Evolutionary conservation across 2,329 filamentous ascomycete genomes (phyloP).

Genomic region (Stachybotrys echinatus): DNA sequence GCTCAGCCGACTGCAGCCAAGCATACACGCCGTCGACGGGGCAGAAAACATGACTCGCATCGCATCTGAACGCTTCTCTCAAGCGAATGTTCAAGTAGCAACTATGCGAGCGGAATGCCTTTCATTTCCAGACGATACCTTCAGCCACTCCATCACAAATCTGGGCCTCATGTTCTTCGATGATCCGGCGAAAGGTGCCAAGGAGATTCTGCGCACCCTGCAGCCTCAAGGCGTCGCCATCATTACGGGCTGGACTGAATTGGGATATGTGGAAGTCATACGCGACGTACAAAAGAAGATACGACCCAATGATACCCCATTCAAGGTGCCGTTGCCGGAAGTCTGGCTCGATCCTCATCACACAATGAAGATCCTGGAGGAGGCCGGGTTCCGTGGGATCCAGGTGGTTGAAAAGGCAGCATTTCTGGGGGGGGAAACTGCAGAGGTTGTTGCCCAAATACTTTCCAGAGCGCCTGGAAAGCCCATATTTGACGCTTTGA

Average conservation of each 20-base stretch:
- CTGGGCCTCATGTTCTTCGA: constrained; percentile 31
- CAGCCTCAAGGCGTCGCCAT: constrained; percentile 27
- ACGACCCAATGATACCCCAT: constrained; percentile 7
- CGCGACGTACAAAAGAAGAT: constrained; percentile 7
- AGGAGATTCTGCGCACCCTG: constrained; percentile 31
- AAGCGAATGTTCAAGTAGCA: constrained; percentile 4
- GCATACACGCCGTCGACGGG: constrained; percentile 12
- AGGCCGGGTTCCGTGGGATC: no score
- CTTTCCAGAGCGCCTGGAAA: no score
- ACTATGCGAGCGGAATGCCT: constrained; percentile 17
- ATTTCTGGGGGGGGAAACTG: no score
- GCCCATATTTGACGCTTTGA: no score
- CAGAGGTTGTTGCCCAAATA: no score
- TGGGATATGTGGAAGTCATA: constrained; percentile 12
- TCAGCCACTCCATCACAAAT: constrained; percentile 32
- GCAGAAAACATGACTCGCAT: constrained; percentile 13
- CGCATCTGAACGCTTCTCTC: constrained; percentile 5
- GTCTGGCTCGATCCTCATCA: no score
- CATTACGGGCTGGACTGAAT: constrained; percentile 21
- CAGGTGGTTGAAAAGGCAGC: no score
- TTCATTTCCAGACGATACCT: constrained; percentile 20
- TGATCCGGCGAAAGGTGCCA: constrained; percentile 22
- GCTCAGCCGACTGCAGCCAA: no score
- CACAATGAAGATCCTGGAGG: no score
- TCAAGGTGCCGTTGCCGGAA: constrained; percentile 9